Evolutionary conservation across 2,329 filamentous ascomycete genomes (phyloP).

Genomic region (Plectosphaerella plurivora): DNA sequence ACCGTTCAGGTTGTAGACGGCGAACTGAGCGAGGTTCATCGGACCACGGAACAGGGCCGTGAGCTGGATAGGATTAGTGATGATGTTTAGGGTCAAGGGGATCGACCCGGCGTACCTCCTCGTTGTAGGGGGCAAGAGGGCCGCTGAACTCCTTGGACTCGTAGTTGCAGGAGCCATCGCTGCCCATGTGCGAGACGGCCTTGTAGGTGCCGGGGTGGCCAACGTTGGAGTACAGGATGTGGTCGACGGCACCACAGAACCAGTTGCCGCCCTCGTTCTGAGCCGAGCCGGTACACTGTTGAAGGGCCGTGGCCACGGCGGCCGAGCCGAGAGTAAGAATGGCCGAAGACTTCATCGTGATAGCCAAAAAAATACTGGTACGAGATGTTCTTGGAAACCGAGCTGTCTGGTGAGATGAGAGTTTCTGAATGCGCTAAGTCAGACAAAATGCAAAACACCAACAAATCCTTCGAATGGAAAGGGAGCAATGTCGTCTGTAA

Average conservation of each 20-base stretch:
- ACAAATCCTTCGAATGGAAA: not conserved
- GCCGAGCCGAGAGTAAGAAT: constrained; percentile 20
- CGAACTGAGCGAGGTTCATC: constrained; percentile 61
- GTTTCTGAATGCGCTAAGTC: not conserved
- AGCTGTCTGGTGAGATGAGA: not conserved
- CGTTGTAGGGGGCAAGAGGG: constrained; percentile 61
- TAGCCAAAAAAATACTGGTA: not conserved
- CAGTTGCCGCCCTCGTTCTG: constrained; percentile 50
- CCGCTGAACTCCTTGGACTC: constrained; percentile 51
- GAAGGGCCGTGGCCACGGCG: constrained; percentile 22
- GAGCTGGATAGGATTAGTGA: constrained; percentile 41
- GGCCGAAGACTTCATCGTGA: constrained; percentile 24
- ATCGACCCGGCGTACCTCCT: constrained; percentile 52
- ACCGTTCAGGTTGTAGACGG: constrained; percentile 57
- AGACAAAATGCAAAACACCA: not conserved
- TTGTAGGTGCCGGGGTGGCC: constrained; percentile 59
- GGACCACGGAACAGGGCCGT: constrained; percentile 72
- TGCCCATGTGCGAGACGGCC: constrained; percentile 56
- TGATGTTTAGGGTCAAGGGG: not conserved
- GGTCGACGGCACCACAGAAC: constrained; percentile 61
- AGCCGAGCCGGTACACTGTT: constrained; percentile 29
- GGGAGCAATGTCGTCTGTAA: constrained; percentile 1
- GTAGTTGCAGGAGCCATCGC: constrained; percentile 49
- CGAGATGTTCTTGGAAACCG: constrained; percentile 2
- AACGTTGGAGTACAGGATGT: constrained; percentile 64